A percentile compares a stretch with the other conserved stretches of the same genome.
Evolutionary conservation across 2,329 filamentous ascomycete species (phyloP).

Genomic region (Didymella segeticola): DNA sequence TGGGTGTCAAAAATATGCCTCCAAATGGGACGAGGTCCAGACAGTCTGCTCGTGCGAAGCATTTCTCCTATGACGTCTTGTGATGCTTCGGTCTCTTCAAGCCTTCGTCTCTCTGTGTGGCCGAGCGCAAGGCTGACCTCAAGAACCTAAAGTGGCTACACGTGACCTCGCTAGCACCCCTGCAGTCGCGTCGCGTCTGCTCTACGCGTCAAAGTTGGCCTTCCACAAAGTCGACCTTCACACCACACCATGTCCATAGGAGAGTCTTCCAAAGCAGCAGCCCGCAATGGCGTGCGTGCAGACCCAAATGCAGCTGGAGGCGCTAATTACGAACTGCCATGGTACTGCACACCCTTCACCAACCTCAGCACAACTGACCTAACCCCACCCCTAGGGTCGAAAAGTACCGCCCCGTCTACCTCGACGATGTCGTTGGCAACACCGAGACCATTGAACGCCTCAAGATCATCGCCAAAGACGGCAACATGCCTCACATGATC

Average conservation of each 20-base stretch:
- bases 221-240: conserved; percentile 22
- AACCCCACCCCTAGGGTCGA: conserved; percentile 75
- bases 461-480: conserved; percentile 97
- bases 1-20: neutral
- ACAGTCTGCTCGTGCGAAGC: neutral
- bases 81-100: too few relatives aligned
- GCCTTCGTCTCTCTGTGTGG: neutral
- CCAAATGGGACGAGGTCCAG: neutral
- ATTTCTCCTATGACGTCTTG: neutral
- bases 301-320: conserved; percentile 49
- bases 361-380: conserved; percentile 8
- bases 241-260: conserved; percentile 53
- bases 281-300: conserved; percentile 52
- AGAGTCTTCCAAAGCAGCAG: conserved; percentile 57
- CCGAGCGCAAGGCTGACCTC: conserved; percentile 1
- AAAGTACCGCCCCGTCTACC: conserved; percentile 93
- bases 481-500: conserved; percentile 99
- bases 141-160: conserved; percentile 5
- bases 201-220: conserved; percentile 34
- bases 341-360: conserved; percentile 56
- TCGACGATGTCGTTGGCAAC: conserved; percentile 97
- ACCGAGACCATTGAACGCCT: conserved; percentile 96
- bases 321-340: conserved; percentile 77
- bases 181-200: conserved; percentile 34
- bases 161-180: conserved; percentile 25